Evolutionary conservation across 805 yeast genomes (phyloP).

Genomic region (Candida caryicola): DNA sequence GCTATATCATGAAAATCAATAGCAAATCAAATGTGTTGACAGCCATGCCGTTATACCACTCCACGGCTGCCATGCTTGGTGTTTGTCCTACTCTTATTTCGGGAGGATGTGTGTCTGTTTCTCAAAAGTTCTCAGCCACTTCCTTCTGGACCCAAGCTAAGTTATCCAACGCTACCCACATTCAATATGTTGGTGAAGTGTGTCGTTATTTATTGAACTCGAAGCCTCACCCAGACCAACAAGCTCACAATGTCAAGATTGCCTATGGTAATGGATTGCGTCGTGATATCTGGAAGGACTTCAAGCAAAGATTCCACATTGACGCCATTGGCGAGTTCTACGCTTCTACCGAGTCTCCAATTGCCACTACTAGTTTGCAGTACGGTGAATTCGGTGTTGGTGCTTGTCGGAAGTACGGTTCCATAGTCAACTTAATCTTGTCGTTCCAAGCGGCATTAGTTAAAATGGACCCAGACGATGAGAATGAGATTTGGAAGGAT

Average conservation of each 20-base stretch:
- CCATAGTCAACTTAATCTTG: conserved; percentile 49
- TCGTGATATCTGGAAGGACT: conserved; percentile 80
- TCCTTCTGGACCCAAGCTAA: conserved; percentile 89
- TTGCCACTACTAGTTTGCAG: conserved; percentile 81
- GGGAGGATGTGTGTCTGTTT: conserved; percentile 76
- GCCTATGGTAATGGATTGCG: conserved; percentile 93
- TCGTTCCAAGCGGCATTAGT: conserved; percentile 58
- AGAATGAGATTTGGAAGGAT: conserved; percentile 66
- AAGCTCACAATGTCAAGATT: conserved; percentile 54
- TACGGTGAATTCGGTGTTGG: conserved; percentile 79
- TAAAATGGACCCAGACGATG: conserved; percentile 78
- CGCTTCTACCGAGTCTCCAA: conserved; percentile 91
- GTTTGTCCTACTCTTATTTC: conserved; percentile 60
- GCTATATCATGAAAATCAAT: conserved; percentile 61
- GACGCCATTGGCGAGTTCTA: conserved; percentile 83
- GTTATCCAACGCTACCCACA: conserved; percentile 66
- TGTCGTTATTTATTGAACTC: conserved; percentile 79
- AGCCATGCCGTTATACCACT: conserved; percentile 94
- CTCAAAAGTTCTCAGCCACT: conserved; percentile 78
- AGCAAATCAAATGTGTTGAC: conserved; percentile 64
- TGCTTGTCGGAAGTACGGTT: conserved; percentile 80
- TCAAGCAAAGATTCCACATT: conserved; percentile 74
- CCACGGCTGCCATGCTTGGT: conserved; percentile 89
- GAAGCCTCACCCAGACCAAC: conserved; percentile 63
- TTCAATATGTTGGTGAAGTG: conserved; percentile 94